Conservation (phyloP, 768 basidiomycete genomes). For the Lactarius trivialis region DNA sequence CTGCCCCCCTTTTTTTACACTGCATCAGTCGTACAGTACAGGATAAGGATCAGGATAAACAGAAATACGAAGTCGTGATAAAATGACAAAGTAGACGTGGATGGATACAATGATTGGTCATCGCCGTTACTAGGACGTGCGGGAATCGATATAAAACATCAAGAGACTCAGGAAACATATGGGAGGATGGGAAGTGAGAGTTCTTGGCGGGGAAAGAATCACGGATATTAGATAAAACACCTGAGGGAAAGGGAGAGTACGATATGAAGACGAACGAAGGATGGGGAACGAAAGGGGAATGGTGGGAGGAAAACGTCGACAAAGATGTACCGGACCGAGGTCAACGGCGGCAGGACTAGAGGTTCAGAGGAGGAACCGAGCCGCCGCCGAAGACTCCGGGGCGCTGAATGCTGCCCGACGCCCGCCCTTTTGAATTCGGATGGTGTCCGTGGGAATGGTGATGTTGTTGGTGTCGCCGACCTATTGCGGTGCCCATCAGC, state of each 20-base stretch:
- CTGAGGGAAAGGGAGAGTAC: not conserved
- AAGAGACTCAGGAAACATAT: constrained; percentile 4
- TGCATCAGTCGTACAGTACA: constrained; percentile 16
- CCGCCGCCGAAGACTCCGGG: constrained; percentile 27
- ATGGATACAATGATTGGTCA: constrained; percentile 14
- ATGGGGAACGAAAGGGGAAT: not conserved
- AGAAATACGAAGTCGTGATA: constrained; percentile 2
- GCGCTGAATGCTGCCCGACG: constrained; percentile 50
- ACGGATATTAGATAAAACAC: not conserved
- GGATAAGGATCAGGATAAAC: constrained; percentile 14
- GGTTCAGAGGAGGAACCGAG: constrained; percentile 23
- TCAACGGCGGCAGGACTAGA: constrained; percentile 7
- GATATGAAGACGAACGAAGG: not conserved
- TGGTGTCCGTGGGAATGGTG: constrained; percentile 54
- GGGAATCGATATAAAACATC: constrained; percentile 8
- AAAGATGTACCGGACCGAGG: not conserved
- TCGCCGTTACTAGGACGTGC: constrained; percentile 1
- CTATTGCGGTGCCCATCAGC: constrained; percentile 35
- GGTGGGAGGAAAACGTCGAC: not conserved
- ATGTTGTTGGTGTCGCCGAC: constrained; percentile 37
- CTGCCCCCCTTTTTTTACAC: constrained; percentile 18
- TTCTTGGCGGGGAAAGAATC: not conserved
- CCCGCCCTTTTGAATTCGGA: constrained; percentile 58
- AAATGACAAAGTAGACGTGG: constrained; percentile 1
- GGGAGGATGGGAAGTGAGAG: not conserved